Percentiles rank a stretch among this genome's conserved stretches.
These are phyloP conservation scores for Herpomyces periplanetae DNA, from an alignment of 2,329 filamentous ascomycete genomes.

Conservation along the genomic window DNA sequence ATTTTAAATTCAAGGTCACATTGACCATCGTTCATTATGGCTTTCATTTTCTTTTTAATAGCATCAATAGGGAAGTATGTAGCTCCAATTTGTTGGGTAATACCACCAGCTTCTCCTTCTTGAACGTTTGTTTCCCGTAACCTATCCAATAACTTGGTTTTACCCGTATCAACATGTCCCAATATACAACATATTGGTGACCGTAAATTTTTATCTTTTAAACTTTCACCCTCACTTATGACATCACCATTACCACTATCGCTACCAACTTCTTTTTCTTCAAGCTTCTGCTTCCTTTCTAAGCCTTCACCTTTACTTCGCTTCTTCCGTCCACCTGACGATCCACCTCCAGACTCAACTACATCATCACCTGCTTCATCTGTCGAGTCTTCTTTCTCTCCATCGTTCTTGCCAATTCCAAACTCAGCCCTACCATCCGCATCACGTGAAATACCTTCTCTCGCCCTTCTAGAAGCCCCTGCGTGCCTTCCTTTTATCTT, in stretches of 20 bases:
- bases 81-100: slow-evolving; percentile 95
- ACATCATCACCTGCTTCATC: slow-evolving; percentile 19
- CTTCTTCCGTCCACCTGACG: slow-evolving; percentile 40
- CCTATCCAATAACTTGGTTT: slow-evolving; percentile 97
- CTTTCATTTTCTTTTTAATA: slow-evolving; percentile 56
- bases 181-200: slow-evolving; percentile 98
- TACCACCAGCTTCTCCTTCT: slow-evolving; percentile 93
- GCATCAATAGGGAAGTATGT: slow-evolving; percentile 94
- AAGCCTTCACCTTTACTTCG: slow-evolving; percentile 56
- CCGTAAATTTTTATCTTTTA: slow-evolving; percentile 67
- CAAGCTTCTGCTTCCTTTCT: slow-evolving; percentile 51
- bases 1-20: slow-evolving; percentile 99
- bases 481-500: slow-evolving; percentile 6
- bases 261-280: too few species aligned
- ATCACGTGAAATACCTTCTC: too few species aligned
- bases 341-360: slow-evolving; percentile 28
- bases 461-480: too few species aligned
- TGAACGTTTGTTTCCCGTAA: slow-evolving; percentile 94
- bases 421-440: too few species aligned
- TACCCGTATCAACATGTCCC: slow-evolving; percentile 96
- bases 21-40: slow-evolving; percentile 54
- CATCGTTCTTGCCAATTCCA: too few species aligned
- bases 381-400: slow-evolving; percentile 7
- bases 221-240: slow-evolving; percentile 55
- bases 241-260: too few species aligned